Evolutionary conservation across 208 protist genomes (phyloP).

Genomic region (Trichomonas gallinae): DNA sequence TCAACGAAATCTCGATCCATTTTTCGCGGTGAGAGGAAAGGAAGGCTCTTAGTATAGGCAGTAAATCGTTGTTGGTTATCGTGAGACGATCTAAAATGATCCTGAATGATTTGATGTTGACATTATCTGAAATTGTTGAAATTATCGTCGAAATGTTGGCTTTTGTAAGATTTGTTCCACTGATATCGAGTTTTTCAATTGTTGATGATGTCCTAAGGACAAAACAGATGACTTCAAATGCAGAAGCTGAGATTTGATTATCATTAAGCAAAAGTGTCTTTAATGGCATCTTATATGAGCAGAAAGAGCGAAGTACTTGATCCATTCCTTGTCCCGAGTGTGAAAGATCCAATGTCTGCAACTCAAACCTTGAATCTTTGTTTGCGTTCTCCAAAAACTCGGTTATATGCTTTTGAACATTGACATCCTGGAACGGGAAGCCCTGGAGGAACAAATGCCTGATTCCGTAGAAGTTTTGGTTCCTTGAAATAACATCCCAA

Average conservation of each 20-base stretch:
- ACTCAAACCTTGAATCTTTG: neutral
- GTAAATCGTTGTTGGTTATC: neutral
- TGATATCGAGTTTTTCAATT: neutral
- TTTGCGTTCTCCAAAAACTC: neutral
- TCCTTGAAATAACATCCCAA: neutral
- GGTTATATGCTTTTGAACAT: neutral
- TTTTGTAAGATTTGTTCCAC: neutral
- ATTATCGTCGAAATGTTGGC: neutral
- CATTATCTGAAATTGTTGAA: neutral
- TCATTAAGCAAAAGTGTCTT: neutral
- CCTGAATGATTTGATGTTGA: neutral
- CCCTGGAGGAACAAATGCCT: neutral
- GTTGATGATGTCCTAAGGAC: neutral
- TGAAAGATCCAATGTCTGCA: neutral
- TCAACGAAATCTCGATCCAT: neutral
- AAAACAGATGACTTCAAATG: neutral
- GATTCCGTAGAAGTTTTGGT: neutral
- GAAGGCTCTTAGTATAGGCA: neutral
- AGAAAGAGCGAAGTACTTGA: neutral
- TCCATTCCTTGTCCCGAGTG: neutral
- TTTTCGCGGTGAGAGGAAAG: neutral
- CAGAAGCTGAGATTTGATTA: neutral
- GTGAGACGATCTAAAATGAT: neutral
- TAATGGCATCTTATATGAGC: neutral
- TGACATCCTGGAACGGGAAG: neutral